Evolutionary conservation across 805 yeast species (phyloP).

Genomic region (Candida ortonii): DNA sequence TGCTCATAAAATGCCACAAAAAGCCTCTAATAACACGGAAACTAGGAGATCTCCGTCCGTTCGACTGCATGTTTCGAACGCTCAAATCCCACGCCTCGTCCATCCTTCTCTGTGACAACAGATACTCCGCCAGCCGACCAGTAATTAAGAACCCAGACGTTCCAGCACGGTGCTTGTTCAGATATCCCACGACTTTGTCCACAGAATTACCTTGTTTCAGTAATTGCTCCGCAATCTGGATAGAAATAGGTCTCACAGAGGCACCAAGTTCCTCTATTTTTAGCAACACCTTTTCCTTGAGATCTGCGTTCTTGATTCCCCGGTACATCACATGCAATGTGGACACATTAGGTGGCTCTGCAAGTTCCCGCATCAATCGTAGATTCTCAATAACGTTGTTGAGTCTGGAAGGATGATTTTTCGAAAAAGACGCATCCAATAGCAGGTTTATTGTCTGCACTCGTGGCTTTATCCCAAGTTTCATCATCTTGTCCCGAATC

Average conservation of each 20-base stretch:
- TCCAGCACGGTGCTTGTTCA: slow-evolving; percentile 1
- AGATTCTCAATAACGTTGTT: slow-evolving; percentile 11
- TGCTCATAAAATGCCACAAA: slow-evolving; percentile 12
- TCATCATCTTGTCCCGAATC: slow-evolving; percentile 14
- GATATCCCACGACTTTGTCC: slow-evolving; percentile 1
- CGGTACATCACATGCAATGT: slow-evolving; percentile 12
- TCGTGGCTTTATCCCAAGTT: slow-evolving; percentile 9
- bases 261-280: slow-evolving; percentile 5
- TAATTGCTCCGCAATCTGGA: slow-evolving; percentile 5
- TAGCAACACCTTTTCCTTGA: slow-evolving; percentile 5
- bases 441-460: slow-evolving; percentile 13
- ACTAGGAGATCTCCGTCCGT: slow-evolving; percentile 6
- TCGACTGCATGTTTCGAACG: slow-evolving; percentile 1
- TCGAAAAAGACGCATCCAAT: slow-evolving; percentile 8
- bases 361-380: slow-evolving; percentile 3
- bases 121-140: slow-evolving; percentile 2
- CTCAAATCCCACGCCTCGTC: slow-evolving; percentile 15
- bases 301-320: slow-evolving; percentile 9
- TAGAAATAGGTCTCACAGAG: slow-evolving; percentile 4
- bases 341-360: slow-evolving; percentile 9
- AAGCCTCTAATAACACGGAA: slow-evolving; percentile 11
- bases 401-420: slow-evolving; percentile 11
- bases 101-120: slow-evolving; percentile 1
- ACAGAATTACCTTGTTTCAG: slow-evolving; percentile 1
- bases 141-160: slow-evolving; percentile 1